A percentile compares a stretch with the other conserved stretches of the same genome.
phyloP scores from a whole-genome alignment of 495 filamentous ascomycete species.

The Xylaria cubensis region DNA sequence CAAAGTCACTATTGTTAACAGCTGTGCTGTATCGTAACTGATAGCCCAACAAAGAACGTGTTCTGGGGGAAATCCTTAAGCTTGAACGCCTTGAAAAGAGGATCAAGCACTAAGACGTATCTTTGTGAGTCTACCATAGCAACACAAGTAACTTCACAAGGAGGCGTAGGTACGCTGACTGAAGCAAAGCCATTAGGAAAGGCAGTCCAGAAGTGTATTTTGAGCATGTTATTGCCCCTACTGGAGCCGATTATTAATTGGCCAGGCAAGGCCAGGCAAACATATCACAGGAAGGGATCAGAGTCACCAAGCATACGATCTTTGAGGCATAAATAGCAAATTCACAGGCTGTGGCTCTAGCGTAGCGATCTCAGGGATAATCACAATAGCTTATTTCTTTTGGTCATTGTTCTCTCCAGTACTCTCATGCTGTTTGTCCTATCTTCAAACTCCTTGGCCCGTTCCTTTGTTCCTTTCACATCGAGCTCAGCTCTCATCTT shows the following conservation, averaged over 20 bases:
- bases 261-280: neutral
- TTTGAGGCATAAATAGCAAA: neutral
- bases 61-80: neutral
- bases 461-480: conserved; percentile 26
- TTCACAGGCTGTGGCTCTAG: neutral
- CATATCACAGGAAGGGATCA: neutral
- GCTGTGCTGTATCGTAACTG: neutral
- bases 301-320: neutral
- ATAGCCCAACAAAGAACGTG: neutral
- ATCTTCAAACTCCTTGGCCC: conserved; percentile 30
- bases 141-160: neutral
- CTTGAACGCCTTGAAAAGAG: neutral
- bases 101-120: neutral
- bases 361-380: neutral
- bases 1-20: neutral
- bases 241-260: neutral
- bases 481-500: conserved; percentile 32
- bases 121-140: neutral
- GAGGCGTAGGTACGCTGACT: neutral
- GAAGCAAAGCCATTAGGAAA: neutral
- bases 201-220: too few relatives aligned
- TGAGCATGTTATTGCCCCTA: neutral
- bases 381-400: conserved; percentile 5
- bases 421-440: conserved; percentile 29
- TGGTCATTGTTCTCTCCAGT: conserved; percentile 11